These are phyloP conservation scores for Colletotrichum simmondsii DNA, from an alignment of 2,329 filamentous ascomycete species.

Conservation along the genomic window DNA sequence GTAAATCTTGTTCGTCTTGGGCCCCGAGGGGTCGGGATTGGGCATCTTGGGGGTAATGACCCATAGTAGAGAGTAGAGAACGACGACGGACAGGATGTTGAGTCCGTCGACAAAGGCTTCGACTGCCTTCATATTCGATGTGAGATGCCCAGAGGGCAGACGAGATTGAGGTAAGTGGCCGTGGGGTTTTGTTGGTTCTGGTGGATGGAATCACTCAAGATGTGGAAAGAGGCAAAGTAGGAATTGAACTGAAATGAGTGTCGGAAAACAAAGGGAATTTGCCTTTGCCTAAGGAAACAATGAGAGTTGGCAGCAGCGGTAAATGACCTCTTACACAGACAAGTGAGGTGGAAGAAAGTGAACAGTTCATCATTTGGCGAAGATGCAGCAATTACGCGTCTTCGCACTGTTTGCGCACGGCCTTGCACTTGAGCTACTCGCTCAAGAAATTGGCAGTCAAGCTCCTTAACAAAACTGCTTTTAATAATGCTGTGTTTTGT, in stretches of 20 bases:
- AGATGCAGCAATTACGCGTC: neutral
- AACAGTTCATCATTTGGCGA: constrained; percentile 24
- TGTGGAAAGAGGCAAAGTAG: too few relatives aligned
- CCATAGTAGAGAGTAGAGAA: constrained; percentile 21
- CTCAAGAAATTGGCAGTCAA: neutral
- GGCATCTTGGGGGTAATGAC: constrained; percentile 23
- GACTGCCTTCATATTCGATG: constrained; percentile 25
- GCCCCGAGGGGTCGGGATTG: constrained; percentile 7
- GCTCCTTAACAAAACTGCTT: neutral
- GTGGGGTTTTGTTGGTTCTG: neutral
- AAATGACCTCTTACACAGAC: neutral
- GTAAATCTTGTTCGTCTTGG: constrained; percentile 27
- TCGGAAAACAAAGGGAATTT: neutral
- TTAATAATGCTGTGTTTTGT: too few relatives aligned
- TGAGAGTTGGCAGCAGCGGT: neutral
- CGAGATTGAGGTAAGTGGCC: neutral
- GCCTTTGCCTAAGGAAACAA: neutral
- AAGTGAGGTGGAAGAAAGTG: constrained; percentile 15
- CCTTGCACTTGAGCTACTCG: neutral
- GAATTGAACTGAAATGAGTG: neutral
- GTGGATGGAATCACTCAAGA: neutral
- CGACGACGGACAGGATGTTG: constrained; percentile 24
- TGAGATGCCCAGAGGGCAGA: neutral
- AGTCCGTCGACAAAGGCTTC: constrained; percentile 29
- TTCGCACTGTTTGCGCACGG: constrained; percentile 27